Evolutionary conservation across 306 rosid species (phyloP).

Genomic region (Mucuna pruriens): DNA sequence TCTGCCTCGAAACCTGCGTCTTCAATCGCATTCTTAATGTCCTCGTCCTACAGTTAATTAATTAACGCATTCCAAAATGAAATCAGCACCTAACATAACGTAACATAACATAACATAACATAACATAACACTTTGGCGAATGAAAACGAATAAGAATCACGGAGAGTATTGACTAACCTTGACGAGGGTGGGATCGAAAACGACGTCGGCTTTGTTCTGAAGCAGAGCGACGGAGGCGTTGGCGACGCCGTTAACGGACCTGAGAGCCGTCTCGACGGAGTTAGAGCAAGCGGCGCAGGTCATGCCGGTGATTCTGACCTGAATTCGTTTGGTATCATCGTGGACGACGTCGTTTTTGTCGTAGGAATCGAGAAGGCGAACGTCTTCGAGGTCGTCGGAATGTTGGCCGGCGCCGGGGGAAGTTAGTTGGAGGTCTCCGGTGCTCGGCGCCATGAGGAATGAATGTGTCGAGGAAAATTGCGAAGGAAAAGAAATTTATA

Average conservation of each 20-base stretch:
- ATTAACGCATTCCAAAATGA: slow-evolving; percentile 7
- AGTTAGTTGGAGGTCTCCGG: slow-evolving; percentile 46
- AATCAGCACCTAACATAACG: slow-evolving; percentile 28
- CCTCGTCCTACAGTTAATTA: slow-evolving; percentile 62
- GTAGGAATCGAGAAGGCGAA: slow-evolving; percentile 74
- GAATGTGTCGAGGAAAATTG: slow-evolving; percentile 31
- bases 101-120: no score
- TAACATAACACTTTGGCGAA: slow-evolving; percentile 3
- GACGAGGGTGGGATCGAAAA: slow-evolving; percentile 63
- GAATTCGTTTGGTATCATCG: slow-evolving; percentile 56
- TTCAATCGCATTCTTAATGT: slow-evolving; percentile 80
- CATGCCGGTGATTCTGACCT: slow-evolving; percentile 80
- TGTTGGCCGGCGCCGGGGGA: slow-evolving; percentile 30
- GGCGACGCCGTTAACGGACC: slow-evolving; percentile 61
- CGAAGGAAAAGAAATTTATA: slow-evolving; percentile 24
- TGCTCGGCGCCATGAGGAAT: slow-evolving; percentile 46
- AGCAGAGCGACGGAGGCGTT: slow-evolving; percentile 83
- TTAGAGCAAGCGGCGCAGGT: slow-evolving; percentile 93
- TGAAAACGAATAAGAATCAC: not conserved
- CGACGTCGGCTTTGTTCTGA: slow-evolving; percentile 85
- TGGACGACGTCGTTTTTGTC: slow-evolving; percentile 41
- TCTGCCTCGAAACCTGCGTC: slow-evolving; percentile 96
- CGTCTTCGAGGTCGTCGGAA: slow-evolving; percentile 68
- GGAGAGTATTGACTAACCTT: slow-evolving; percentile 52
- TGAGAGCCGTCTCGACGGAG: slow-evolving; percentile 78